Base-by-base conservation (phyloP, 2,329 filamentous ascomycete genomes). In the Colletotrichum tanaceti region DNA sequence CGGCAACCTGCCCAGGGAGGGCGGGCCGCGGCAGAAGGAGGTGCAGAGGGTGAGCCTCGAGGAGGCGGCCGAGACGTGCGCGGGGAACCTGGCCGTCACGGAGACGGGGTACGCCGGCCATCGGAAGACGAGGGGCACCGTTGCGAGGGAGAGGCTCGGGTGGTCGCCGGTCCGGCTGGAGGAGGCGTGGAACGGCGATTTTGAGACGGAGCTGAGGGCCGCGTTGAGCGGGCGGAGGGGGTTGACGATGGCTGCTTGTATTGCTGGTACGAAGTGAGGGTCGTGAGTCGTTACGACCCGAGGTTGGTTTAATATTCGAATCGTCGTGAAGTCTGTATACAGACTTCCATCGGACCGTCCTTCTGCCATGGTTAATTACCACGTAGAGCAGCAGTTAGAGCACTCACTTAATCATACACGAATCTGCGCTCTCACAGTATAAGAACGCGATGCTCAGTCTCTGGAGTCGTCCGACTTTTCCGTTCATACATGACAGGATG, bases 21-120 rank as follows among this genome's bases (percentile, higher is more conserved):
- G 35, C 4, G 62, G 54, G 2, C 68, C 71, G 18, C 28, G 11
- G 32, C 5, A 46, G 28, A 61, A 46, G 58, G 62, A 70, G 62
- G 43, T 72, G 1, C 41, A 66, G 1, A 65, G 44, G 28, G 32
- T 70, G 5, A 54, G 41, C 6, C 32, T 71, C 3, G 52, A 58
- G 28, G 70, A 72, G 54, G 60, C 71, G 16, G 70, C 63, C n/a
- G 59, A 16, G 9, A 67, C 60, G 63, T 61, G 57, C 22, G 60
- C 63, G 43, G 70, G 66, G 7, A 68, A 68, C 44, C 38, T 20
- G 7, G 57, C 39, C 11, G 62, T 71, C 4, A 64, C 71, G 35
- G 71, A 71, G 58, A 52, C 46, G 28, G 71, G 67, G n/a, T 61
- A 63, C 32, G 50, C 50, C 9, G 65, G 50, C 7, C 59, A 68